Percentiles rank a stretch among this genome's conserved stretches.
Conservation (phyloP, 2,329 filamentous ascomycete genomes). For the Pseudocercospora vitis region DNA sequence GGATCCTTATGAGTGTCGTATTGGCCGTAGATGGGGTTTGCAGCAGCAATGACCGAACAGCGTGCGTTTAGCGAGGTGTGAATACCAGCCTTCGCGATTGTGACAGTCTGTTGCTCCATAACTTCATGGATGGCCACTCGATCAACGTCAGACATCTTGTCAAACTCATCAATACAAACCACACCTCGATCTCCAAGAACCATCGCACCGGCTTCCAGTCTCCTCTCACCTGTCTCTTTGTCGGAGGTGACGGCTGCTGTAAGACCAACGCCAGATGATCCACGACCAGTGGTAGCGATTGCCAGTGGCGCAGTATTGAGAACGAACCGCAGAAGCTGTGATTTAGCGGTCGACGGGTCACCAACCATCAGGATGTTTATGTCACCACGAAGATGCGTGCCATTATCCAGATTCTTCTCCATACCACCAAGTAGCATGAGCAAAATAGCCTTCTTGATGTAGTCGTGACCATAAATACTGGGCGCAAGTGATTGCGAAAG, state of each 20-base stretch:
- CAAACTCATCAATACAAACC: slow-evolving; percentile 98
- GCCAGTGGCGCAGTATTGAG: slow-evolving; percentile 94
- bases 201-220: slow-evolving; percentile 97
- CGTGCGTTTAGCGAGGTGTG: slow-evolving; percentile 96
- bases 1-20: slow-evolving; percentile 99
- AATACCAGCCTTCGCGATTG: slow-evolving; percentile 97
- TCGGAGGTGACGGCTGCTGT: slow-evolving; percentile 95
- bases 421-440: slow-evolving; percentile 93
- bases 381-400: slow-evolving; percentile 94
- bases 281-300: slow-evolving; percentile 91
- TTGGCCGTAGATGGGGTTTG: slow-evolving; percentile 96
- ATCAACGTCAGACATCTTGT: slow-evolving; percentile 99
- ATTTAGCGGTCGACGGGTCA: slow-evolving; percentile 97
- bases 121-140: slow-evolving; percentile 99
- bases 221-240: slow-evolving; percentile 93
- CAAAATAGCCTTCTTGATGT: slow-evolving; percentile 96
- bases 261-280: slow-evolving; percentile 95
- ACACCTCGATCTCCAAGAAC: slow-evolving; percentile 95
- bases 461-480: slow-evolving; percentile 94
- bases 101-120: slow-evolving; percentile 99
- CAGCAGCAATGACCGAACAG: slow-evolving; percentile 93
- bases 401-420: slow-evolving; percentile 98
- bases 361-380: slow-evolving; percentile 99
- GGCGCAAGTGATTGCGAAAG: slow-evolving; percentile 92
- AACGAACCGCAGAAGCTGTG: slow-evolving; percentile 94